A percentile compares a stretch with the other conserved stretches of the same genome.
phyloP scores from a whole-genome alignment of 2,329 filamentous ascomycete species.

The Aspergillus cejpii region DNA sequence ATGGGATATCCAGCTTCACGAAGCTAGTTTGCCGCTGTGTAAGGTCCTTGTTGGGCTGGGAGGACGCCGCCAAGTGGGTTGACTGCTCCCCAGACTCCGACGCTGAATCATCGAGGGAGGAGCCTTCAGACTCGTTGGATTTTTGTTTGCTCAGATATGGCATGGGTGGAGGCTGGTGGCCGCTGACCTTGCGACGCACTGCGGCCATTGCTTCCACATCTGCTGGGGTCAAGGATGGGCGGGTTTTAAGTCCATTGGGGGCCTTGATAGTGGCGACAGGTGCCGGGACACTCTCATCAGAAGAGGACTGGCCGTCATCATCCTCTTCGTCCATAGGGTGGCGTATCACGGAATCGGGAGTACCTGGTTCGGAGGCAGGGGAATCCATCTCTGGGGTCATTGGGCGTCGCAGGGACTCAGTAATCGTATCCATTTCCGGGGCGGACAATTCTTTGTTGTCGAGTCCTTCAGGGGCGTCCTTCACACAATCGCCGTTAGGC shows the following conservation, averaged over 20 bases:
- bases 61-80: conserved; percentile 22
- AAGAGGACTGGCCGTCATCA: conserved; percentile 27
- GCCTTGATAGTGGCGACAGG: conserved; percentile 82
- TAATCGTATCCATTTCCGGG: conserved; percentile 32
- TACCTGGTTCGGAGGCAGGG: conserved; percentile 57
- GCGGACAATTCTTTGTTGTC: conserved; percentile 46
- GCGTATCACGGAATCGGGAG: conserved; percentile 85
- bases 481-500: conserved; percentile 31
- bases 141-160: conserved; percentile 21
- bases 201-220: conserved; percentile 81
- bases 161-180: conserved; percentile 50
- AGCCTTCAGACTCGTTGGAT: conserved; percentile 17
- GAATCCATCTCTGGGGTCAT: conserved; percentile 50
- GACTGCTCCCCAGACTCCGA: conserved; percentile 12
- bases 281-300: conserved; percentile 64
- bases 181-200: conserved; percentile 75
- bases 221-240: conserved; percentile 78
- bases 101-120: conserved; percentile 9
- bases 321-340: conserved; percentile 55
- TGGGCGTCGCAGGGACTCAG: conserved; percentile 38
- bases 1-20: conserved; percentile 73
- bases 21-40: conserved; percentile 62
- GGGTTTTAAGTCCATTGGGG: conserved; percentile 77
- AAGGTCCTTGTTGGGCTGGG: conserved; percentile 15
- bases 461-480: conserved; percentile 15